Evolutionary conservation across 345 rosid species (phyloP).

Genomic region (Arabis hirsuta): DNA sequence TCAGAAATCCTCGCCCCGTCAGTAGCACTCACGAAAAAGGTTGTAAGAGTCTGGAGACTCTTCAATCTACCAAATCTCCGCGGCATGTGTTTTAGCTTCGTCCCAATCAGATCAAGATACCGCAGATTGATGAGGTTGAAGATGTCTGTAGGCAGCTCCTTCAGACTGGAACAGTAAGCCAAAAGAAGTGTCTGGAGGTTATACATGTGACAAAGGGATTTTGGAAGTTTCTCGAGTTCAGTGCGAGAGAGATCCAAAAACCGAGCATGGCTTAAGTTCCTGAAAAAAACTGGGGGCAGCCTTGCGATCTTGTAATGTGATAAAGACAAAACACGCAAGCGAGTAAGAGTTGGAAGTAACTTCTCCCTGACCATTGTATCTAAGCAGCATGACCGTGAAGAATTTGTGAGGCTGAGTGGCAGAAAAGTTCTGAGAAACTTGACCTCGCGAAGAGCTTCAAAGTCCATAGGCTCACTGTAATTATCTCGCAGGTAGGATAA

Average conservation of each 20-base stretch:
- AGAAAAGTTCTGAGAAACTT: constrained; percentile 48
- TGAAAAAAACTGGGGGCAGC: constrained; percentile 40
- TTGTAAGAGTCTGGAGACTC: constrained; percentile 44
- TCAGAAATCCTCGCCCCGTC: constrained; percentile 41
- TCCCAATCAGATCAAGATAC: constrained; percentile 47
- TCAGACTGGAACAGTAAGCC: constrained; percentile 36
- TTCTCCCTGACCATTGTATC: constrained; percentile 44
- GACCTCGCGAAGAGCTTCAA: constrained; percentile 45
- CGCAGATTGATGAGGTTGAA: constrained; percentile 45
- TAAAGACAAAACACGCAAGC: constrained; percentile 50
- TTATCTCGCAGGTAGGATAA: constrained; percentile 45
- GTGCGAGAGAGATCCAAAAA: constrained; percentile 46
- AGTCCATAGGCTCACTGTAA: constrained; percentile 32
- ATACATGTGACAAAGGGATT: constrained; percentile 40
- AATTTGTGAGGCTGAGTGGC: constrained; percentile 44
- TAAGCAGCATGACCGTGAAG: constrained; percentile 44
- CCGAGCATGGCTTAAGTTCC: constrained; percentile 45
- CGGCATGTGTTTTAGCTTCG: constrained; percentile 48
- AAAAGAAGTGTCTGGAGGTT: constrained; percentile 49
- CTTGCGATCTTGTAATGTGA: constrained; percentile 35
- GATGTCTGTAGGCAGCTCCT: constrained; percentile 47
- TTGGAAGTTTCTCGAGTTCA: constrained; percentile 41
- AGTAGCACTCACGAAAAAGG: constrained; percentile 37
- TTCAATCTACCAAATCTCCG: constrained; percentile 45
- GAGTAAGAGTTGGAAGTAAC: constrained; percentile 28